phyloP scores from a whole-genome alignment of 2,329 filamentous ascomycete genomes.

The Aspergillus sp. region DNA sequence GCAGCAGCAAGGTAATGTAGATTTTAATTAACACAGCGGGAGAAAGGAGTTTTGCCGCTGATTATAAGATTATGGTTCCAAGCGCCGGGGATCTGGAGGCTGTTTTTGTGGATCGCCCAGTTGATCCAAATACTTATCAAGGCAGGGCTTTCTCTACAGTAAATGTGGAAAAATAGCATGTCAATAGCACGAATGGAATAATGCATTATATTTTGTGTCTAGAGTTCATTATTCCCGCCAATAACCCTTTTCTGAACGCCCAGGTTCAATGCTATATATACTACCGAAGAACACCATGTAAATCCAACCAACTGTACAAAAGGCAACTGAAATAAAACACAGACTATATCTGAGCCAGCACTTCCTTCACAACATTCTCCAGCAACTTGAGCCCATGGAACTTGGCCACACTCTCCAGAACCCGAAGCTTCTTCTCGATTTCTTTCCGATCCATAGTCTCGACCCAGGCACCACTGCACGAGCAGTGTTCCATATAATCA shows the following conservation, averaged over 20 bases:
- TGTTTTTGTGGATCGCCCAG: too few relatives aligned
- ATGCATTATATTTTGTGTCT: too few relatives aligned
- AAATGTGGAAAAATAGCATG: too few relatives aligned
- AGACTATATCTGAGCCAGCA: conserved; percentile 43
- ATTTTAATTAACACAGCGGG: too few relatives aligned
- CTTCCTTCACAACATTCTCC: conserved; percentile 62
- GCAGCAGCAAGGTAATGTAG: too few relatives aligned
- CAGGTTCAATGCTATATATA: conserved; percentile 4
- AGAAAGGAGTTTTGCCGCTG: too few relatives aligned
- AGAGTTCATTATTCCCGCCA: too few relatives aligned
- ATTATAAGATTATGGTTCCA: too few relatives aligned
- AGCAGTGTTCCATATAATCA: conserved; percentile 95
- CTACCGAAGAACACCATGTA: conserved; percentile 5
- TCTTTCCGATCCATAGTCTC: conserved; percentile 63
- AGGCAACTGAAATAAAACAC: conserved; percentile 1
- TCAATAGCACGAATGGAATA: too few relatives aligned
- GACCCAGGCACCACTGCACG: conserved; percentile 80
- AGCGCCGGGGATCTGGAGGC: too few relatives aligned
- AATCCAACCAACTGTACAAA: conserved; percentile 7
- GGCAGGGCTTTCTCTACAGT: too few relatives aligned
- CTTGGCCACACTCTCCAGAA: conserved; percentile 67
- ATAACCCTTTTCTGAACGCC: not conserved
- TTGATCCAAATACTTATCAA: too few relatives aligned
- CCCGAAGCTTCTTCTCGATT: conserved; percentile 57
- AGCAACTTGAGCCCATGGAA: conserved; percentile 81